Percentiles rank a stretch among this genome's conserved stretches.
Evolutionary conservation across 1,284 basidiomycete species (phyloP).

Genomic region (Tilletia walkeri): DNA sequence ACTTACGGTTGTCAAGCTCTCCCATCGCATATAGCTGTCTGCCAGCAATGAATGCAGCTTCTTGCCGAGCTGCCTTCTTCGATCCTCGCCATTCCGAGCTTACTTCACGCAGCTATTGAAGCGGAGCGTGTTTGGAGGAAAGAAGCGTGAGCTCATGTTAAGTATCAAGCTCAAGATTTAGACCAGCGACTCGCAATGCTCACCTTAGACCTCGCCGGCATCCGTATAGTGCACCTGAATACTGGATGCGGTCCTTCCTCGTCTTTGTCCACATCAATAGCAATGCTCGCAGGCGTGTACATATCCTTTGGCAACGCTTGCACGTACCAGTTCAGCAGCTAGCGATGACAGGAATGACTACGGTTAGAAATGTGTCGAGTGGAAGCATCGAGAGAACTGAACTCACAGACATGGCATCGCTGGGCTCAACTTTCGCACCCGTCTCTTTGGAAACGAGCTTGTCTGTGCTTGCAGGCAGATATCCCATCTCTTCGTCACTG

Average conservation of each 20-base stretch:
- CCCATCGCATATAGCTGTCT: slow-evolving; percentile 27
- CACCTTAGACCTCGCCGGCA: slow-evolving; percentile 18
- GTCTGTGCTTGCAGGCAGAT: slow-evolving; percentile 9
- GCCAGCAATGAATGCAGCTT: slow-evolving; percentile 36
- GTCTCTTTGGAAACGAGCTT: slow-evolving; percentile 26
- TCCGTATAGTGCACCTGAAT: slow-evolving; percentile 4
- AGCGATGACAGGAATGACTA: slow-evolving; percentile 21
- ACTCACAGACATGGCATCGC: slow-evolving; percentile 31
- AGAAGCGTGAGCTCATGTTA: background rate
- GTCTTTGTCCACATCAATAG: background rate
- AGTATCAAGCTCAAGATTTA: background rate
- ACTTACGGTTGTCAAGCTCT: slow-evolving; percentile 32
- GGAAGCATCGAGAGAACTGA: slow-evolving; percentile 30
- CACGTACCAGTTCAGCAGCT: slow-evolving; percentile 15
- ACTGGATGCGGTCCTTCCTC: background rate
- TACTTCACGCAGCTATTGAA: slow-evolving; percentile 24
- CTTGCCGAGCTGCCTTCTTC: slow-evolving; percentile 34
- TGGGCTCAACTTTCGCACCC: slow-evolving; percentile 31
- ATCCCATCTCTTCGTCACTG: slow-evolving; percentile 19
- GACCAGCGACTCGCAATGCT: too few species aligned
- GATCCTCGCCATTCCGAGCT: slow-evolving; percentile 21
- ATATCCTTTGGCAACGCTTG: slow-evolving; percentile 1
- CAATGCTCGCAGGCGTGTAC: background rate
- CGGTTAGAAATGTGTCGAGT: slow-evolving; percentile 27
- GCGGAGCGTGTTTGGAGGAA: background rate